Evolutionary conservation across 768 basidiomycete species (phyloP).

Genomic region (Psilocybe cubensis): DNA sequence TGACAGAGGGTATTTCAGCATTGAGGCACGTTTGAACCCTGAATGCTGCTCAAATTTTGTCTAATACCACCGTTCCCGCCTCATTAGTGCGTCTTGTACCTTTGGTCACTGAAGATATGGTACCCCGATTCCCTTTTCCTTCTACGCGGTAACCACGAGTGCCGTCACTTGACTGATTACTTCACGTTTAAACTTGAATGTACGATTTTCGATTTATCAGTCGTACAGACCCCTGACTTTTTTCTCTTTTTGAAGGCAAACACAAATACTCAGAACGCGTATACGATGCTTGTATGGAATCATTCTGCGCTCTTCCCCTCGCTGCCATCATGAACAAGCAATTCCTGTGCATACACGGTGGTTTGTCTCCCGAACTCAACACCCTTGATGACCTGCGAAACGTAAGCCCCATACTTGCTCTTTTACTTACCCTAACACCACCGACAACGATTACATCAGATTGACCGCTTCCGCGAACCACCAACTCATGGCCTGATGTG

Average conservation of each 20-base stretch:
- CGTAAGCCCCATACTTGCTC: constrained; percentile 50
- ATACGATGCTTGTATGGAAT: constrained; percentile 98
- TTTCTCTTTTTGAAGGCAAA: constrained; percentile 67
- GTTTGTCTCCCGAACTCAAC: constrained; percentile 92
- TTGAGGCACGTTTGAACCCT: constrained; percentile 60
- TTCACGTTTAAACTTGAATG: constrained; percentile 99
- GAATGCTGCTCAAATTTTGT: background rate
- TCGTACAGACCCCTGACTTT: constrained; percentile 2
- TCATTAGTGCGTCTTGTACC: constrained; percentile 89
- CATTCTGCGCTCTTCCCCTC: constrained; percentile 92
- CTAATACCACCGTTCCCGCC: constrained; percentile 3
- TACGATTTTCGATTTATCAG: constrained; percentile 40
- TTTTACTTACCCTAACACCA: background rate
- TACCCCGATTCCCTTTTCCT: constrained; percentile 97
- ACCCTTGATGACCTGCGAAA: constrained; percentile 93
- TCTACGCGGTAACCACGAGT: constrained; percentile 98
- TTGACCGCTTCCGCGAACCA: constrained; percentile 98
- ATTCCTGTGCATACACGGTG: constrained; percentile 98
- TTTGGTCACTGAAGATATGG: constrained; percentile 99
- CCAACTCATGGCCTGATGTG: constrained; percentile 98
- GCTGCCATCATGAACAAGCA: constrained; percentile 99
- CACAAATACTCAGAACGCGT: constrained; percentile 98
- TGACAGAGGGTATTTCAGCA: constrained; percentile 92
- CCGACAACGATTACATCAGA: constrained; percentile 50
- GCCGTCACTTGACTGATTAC: constrained; percentile 97